Evolutionary conservation across 768 basidiomycete genomes (phyloP).

Genomic region (Mycena capillaripes): DNA sequence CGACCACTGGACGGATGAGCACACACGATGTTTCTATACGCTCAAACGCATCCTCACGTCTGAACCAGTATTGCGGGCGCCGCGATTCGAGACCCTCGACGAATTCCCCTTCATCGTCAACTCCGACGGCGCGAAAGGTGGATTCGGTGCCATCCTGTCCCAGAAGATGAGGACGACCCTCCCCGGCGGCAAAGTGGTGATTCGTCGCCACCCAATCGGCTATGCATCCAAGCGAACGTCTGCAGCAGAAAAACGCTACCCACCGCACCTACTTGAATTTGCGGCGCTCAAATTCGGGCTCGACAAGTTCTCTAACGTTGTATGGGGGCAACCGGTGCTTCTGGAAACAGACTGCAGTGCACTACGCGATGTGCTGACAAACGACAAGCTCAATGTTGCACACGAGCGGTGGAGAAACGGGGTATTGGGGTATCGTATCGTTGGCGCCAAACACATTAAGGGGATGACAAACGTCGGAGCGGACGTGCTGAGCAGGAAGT

Average conservation of each 20-base stretch:
- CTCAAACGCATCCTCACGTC: slow-evolving; percentile 41
- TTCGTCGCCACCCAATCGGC: slow-evolving; percentile 44
- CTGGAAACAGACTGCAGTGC: slow-evolving; percentile 32
- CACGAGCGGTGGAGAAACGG: slow-evolving; percentile 47
- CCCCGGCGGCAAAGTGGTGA: slow-evolving; percentile 28
- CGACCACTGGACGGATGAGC: slow-evolving; percentile 31
- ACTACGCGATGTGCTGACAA: slow-evolving; percentile 40
- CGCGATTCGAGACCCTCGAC: slow-evolving; percentile 42
- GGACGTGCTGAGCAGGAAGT: slow-evolving; percentile 40
- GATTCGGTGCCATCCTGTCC: slow-evolving; percentile 43
- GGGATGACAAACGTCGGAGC: slow-evolving; percentile 37
- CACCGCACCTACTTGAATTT: slow-evolving; percentile 50
- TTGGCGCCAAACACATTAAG: slow-evolving; percentile 37
- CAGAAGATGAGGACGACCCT: slow-evolving; percentile 36
- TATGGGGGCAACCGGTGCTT: slow-evolving; percentile 42
- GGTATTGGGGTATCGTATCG: slow-evolving; percentile 38
- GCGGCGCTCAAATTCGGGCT: slow-evolving; percentile 35
- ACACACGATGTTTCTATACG: slow-evolving; percentile 39
- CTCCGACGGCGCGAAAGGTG: slow-evolving; percentile 44
- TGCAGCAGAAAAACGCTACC: slow-evolving; percentile 43
- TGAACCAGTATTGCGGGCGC: slow-evolving; percentile 38
- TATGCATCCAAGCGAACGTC: slow-evolving; percentile 53
- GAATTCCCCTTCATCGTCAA: slow-evolving; percentile 44
- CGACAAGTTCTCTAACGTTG: slow-evolving; percentile 38
- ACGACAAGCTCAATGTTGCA: slow-evolving; percentile 28